Evolutionary conservation across 2,329 filamentous ascomycete genomes (phyloP), one percentile per base, ranked within the genome.

Genomic region (Cryoendolithus antarcticus): DNA sequence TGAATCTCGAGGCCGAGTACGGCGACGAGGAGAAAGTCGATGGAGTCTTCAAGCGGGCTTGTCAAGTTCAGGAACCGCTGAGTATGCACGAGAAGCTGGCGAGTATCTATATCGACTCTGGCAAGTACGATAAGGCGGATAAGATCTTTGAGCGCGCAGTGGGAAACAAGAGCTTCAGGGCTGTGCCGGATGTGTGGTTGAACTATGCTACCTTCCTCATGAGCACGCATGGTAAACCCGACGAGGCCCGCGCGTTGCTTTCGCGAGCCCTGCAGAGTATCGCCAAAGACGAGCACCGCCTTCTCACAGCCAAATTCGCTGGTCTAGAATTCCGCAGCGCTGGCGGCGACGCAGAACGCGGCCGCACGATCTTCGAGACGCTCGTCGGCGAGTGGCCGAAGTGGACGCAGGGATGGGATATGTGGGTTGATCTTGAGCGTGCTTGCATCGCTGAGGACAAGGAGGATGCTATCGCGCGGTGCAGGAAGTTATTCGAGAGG

Each of bases 131-230:
- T 61, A 85, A 88, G 72, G 89, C 89, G 40, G 86, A 95, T 56
- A 75, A 74, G 13, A 73, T 96, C 50, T 96, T 95, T 66, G 82
- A 91, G 60, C 66, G 71, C 32, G 84, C 93, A 63, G 69, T 84
- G 53, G 93, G 91, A 68, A 95, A 93, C 65, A 88, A 86, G 44
- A 54, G 59, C 43, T 85, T 91, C 55, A 81, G 82, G 47, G 77
- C 80, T 48, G 76, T 80, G 4, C 80, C 84, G 7, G 75, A 79
- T 38, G 77, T 95, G 49, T 98, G 88, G 85, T 71, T 82, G 62
- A 95, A 96, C 67, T 96, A 95, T 62, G 89, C 88, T 15, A 82
- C 82, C 54, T 96, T 95, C 72, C 71, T 98, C 40, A 82, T 94
- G 64, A 78, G 81, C 43, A 82, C 76, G 1, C 65, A 75, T 43